Evolutionary conservation across 1,284 basidiomycete genomes (phyloP), one percentile per base, ranked within the genome.

Genomic region (Rhodotorula sp.): DNA sequence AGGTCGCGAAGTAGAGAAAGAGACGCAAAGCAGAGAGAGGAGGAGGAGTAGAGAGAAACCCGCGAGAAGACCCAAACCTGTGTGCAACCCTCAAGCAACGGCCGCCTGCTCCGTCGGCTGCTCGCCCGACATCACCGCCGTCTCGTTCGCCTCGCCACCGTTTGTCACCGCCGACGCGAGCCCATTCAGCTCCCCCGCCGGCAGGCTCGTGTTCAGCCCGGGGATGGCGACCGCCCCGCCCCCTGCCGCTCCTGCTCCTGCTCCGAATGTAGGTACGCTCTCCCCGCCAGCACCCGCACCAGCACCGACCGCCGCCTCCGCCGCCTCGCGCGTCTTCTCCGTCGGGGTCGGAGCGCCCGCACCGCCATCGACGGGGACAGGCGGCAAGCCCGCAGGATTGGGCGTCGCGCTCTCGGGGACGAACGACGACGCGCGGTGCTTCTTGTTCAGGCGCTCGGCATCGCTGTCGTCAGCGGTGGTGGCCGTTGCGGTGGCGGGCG

Each of bases 341-440:
- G 63, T 37, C 51, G 46, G 46, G 1, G 50, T 61, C 27, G 63
- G 48, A 1, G 61, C 8, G 27, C 61, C 46, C 12, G 32, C 32
- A 56, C 37, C 12, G 32, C 36, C 8, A 29, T 57, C 39, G 39
- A 22, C 46, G 36, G 48, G 25, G 37, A 55, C 50, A 36, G 64
- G 61, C 22, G 69, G 54, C 41, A 65, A 34, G 29, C 64, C 69
- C 3, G 61, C 44, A 8, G 68, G 68, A 22, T 64, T 67, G 19
- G 73, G 67, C 1, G 71, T 69, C 15, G 63, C 62, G 15, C 63
- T 50, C 53, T 76, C 74, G 17, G 74, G 74, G 5, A 76, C 72
- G 48, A 76, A 76, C 15, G 69, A 71, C 17, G 74, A 76, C 27
- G 74, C 67, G 54, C 74, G 67, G 34, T 72, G 63, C 61, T 76